Conservation (phyloP, 1,139 yeast genomes). For the Saccharomyces hybrid region DNA sequence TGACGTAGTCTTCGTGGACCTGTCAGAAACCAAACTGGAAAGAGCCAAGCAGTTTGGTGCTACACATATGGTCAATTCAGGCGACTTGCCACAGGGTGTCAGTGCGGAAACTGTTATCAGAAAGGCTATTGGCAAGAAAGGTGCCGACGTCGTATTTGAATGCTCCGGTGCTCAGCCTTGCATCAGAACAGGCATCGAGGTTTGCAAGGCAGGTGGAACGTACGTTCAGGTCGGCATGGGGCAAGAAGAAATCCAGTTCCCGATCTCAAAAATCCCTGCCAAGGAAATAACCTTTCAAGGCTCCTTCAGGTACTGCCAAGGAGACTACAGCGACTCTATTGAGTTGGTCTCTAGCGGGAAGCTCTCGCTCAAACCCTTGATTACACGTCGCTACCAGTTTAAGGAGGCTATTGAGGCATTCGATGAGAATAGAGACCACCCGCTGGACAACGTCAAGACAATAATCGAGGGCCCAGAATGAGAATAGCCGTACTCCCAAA, state of each 20-base stretch:
- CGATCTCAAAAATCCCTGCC: conserved; percentile 50
- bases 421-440: conserved; percentile 46
- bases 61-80: background rate
- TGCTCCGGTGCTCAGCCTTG: conserved; percentile 70
- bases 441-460: conserved; percentile 52
- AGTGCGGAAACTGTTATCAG: background rate
- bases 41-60: background rate
- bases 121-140: conserved; percentile 4
- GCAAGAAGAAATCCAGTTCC: conserved; percentile 54
- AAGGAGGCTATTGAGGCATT: conserved; percentile 77
- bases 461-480: conserved; percentile 48
- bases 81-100: background rate
- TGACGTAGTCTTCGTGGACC: background rate
- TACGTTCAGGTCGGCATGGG: conserved; percentile 77
- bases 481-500: background rate
- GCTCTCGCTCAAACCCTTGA: conserved; percentile 55
- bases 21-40: background rate
- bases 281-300: too few species aligned
- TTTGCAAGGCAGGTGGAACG: conserved; percentile 53
- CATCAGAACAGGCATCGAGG: conserved; percentile 53
- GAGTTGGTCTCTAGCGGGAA: conserved; percentile 54
- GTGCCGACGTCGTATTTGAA: conserved; percentile 55
- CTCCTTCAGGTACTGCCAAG: conserved; percentile 72
- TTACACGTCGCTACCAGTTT: conserved; percentile 71
- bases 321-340: conserved; percentile 72